A percentile compares a stretch with the other conserved stretches of the same genome.
Conservation (phyloP, 176 grass and related monocot species). For the Musa acuminata region DNA sequence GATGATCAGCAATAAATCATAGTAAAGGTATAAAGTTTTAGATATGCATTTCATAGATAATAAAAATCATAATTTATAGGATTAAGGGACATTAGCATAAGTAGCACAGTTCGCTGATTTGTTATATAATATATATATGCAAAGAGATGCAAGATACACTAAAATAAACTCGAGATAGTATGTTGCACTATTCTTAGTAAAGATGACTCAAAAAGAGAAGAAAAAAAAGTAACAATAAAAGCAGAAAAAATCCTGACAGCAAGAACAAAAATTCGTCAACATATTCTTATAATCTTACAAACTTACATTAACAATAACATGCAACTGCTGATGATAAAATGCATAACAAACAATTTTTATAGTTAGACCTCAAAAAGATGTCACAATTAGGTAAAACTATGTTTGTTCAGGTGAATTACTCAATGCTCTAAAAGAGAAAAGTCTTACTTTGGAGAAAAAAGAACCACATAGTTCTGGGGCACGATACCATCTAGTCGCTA, state of each 20-base stretch:
- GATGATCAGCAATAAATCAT: no score
- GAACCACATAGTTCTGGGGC: constrained; percentile 20
- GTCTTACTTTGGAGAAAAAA: constrained; percentile 14
- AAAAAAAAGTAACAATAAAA: background rate
- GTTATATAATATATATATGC: no score
- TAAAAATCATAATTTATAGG: no score
- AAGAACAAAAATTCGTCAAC: background rate
- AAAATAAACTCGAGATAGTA: no score
- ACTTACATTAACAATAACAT: background rate
- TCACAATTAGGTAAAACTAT: background rate
- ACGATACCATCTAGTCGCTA: constrained; percentile 21
- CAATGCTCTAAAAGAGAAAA: background rate
- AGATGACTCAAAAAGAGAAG: background rate
- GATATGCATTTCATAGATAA: no score
- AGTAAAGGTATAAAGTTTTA: no score
- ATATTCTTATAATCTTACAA: background rate
- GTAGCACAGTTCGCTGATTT: background rate
- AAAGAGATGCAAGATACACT: no score
- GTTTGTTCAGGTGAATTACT: background rate
- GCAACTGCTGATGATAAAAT: background rate
- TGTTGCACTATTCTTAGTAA: background rate
- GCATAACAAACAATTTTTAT: background rate
- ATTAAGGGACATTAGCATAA: background rate
- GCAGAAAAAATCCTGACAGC: no score
- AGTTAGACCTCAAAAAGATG: background rate